phyloP scores from a whole-genome alignment of 148 eudicot species.

The Chenopodium quinoa region DNA sequence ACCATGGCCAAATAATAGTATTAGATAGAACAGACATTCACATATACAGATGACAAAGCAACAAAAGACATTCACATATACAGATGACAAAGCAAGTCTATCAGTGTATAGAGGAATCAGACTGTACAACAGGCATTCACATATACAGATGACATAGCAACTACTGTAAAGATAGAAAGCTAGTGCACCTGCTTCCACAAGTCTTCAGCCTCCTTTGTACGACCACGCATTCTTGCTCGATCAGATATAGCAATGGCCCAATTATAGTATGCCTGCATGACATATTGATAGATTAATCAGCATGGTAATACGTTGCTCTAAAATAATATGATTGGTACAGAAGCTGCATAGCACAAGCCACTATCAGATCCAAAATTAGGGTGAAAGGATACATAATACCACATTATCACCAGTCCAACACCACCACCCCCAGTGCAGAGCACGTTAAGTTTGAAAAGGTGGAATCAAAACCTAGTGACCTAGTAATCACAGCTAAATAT shows the following conservation, averaged over 20 bases:
- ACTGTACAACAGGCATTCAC: background rate
- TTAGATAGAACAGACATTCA: background rate
- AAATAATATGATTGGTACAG: background rate
- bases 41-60: background rate
- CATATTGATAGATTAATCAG: background rate
- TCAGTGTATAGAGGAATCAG: background rate
- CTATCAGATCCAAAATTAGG: background rate
- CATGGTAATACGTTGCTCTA: background rate
- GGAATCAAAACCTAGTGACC: background rate
- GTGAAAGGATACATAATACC: background rate
- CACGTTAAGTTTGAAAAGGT: background rate
- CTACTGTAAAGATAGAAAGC: background rate
- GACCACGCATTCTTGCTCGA: slow-evolving; percentile 96
- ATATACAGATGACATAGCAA: background rate
- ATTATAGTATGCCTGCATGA: slow-evolving; percentile 36
- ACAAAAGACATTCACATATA: background rate
- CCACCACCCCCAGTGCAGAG: background rate
- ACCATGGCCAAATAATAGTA: background rate
- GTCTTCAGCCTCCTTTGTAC: slow-evolving; percentile 97
- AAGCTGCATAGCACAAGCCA: background rate
- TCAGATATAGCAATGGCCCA: slow-evolving; percentile 99
- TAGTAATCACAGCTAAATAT: background rate
- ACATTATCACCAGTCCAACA: background rate
- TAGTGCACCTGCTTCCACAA: slow-evolving; percentile 83
- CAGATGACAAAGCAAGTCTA: background rate